A percentile compares a stretch with the other conserved stretches of the same genome.
Conservation (phyloP, 306 rosid species). For the Albizia julibrissin region DNA sequence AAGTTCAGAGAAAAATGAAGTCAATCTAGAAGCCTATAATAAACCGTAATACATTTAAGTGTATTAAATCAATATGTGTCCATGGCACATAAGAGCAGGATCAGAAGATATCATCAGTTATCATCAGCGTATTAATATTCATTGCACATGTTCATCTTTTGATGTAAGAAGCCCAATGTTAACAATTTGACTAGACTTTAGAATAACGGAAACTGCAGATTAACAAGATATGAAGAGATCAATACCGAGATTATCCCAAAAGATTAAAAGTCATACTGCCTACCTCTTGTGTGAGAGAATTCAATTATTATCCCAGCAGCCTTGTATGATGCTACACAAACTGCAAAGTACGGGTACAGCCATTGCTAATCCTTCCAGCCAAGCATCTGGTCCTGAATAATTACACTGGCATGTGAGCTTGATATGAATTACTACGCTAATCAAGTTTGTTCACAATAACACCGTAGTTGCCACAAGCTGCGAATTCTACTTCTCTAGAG, state of each 20-base stretch:
- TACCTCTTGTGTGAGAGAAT: neutral
- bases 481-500: neutral
- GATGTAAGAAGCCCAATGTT: neutral
- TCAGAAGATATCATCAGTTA: neutral
- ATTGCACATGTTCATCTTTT: neutral
- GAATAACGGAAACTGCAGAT: neutral
- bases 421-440: neutral
- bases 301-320: neutral
- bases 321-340: neutral
- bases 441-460: neutral
- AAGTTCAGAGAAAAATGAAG: neutral
- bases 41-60: neutral
- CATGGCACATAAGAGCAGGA: neutral
- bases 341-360: neutral
- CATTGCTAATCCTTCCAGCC: neutral
- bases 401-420: neutral
- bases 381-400: constrained; percentile 2
- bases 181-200: neutral
- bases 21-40: neutral
- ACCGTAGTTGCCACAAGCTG: neutral
- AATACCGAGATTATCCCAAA: neutral
- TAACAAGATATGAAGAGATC: neutral
- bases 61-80: neutral
- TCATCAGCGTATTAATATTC: neutral
- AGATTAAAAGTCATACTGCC: neutral